phyloP scores from a whole-genome alignment of 192 early-diverging fungal genomes.

The Coemansia furcata region DNA sequence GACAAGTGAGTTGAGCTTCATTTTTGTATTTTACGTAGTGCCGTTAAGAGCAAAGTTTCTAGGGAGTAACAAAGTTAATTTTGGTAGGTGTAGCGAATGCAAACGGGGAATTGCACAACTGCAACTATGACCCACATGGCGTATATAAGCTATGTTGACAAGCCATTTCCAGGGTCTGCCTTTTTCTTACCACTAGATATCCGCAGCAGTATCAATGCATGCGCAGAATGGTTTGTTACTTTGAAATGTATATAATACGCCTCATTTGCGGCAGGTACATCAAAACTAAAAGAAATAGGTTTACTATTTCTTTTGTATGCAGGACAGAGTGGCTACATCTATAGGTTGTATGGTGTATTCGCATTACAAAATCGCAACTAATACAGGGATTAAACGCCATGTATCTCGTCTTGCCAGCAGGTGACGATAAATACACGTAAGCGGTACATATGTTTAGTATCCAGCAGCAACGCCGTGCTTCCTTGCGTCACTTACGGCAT shows the following conservation, averaged over 20 bases:
- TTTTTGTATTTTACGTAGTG: conserved; percentile 1
- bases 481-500: conserved; percentile 63
- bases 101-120: neutral
- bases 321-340: neutral
- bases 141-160: conserved; percentile 1
- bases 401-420: neutral
- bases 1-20: conserved; percentile 32
- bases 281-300: neutral
- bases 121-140: neutral
- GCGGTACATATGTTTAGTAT: conserved; percentile 18
- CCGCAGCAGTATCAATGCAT: neutral
- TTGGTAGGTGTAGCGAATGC: neutral
- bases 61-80: neutral
- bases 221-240: neutral
- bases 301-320: neutral
- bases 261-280: neutral
- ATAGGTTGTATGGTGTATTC: neutral
- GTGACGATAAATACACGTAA: neutral
- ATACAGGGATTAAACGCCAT: neutral
- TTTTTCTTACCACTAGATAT: neutral
- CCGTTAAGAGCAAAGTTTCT: neutral
- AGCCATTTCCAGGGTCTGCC: neutral
- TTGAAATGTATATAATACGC: neutral
- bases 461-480: conserved; percentile 67
- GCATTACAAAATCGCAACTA: conserved; percentile 1